Percentiles rank a stretch among this genome's conserved stretches.
Conservation (phyloP, 495 filamentous ascomycete genomes). For the Penicillium daleae region DNA sequence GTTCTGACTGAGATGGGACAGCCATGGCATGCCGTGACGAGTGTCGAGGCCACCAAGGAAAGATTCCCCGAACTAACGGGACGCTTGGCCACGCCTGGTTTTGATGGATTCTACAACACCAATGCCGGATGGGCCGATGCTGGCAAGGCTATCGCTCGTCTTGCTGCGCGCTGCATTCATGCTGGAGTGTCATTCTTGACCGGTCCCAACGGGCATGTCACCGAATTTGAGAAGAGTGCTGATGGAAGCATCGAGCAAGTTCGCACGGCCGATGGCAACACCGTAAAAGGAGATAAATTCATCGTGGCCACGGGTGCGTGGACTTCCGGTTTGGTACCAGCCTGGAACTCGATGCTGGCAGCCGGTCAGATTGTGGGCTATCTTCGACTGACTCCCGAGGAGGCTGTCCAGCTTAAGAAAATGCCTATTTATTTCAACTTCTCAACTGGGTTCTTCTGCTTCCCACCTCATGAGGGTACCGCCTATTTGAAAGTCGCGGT, state of each 20-base stretch:
- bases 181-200: conserved; percentile 39
- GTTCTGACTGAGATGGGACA: conserved; percentile 46
- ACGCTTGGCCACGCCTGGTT: conserved; percentile 49
- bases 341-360: conserved; percentile 67
- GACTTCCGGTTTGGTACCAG: conserved; percentile 69
- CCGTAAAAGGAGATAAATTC: conserved; percentile 65
- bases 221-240: conserved; percentile 40
- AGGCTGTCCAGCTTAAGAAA: conserved; percentile 58
- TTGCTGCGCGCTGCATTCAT: conserved; percentile 43
- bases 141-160: conserved; percentile 61
- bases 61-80: conserved; percentile 49
- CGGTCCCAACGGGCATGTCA: conserved; percentile 34
- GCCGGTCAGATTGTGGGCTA: conserved; percentile 78
- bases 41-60: conserved; percentile 45
- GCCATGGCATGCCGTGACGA: conserved; percentile 35
- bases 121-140: conserved; percentile 79
- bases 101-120: conserved; percentile 72
- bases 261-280: conserved; percentile 41
- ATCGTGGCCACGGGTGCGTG: conserved; percentile 84
- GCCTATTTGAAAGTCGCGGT: conserved; percentile 69
- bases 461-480: conserved; percentile 60
- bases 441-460: conserved; percentile 73
- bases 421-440: conserved; percentile 79
- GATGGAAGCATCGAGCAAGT: conserved; percentile 28
- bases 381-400: conserved; percentile 63